Percentiles rank a stretch among this genome's conserved stretches.
These are phyloP conservation scores for Schizophyllum amplum DNA, from an alignment of 1,284 basidiomycete species.

Conservation along the genomic window DNA sequence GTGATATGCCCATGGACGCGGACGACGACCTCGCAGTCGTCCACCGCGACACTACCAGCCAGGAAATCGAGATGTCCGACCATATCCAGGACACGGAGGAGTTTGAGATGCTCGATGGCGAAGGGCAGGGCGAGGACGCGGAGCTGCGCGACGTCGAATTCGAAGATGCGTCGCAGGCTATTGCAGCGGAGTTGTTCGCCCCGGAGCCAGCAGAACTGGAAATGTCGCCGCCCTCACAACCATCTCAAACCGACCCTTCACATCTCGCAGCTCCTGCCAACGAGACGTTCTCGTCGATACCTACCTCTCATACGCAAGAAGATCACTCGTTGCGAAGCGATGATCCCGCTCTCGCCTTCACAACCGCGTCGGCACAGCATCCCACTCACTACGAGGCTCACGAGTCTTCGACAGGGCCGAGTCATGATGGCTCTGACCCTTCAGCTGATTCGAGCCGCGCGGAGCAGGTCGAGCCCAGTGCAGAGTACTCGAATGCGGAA, in stretches of 20 bases:
- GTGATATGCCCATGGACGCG: slow-evolving; percentile 59
- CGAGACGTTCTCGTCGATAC: background rate
- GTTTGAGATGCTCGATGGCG: slow-evolving; percentile 66
- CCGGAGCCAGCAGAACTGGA: slow-evolving; percentile 3
- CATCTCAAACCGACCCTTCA: background rate
- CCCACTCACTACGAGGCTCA: too few relatives aligned
- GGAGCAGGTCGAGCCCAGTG: background rate
- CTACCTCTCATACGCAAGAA: background rate
- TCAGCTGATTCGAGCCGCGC: background rate
- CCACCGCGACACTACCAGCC: slow-evolving; percentile 31
- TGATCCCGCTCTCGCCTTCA: background rate
- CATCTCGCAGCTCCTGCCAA: too few relatives aligned
- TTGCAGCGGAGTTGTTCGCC: slow-evolving; percentile 7
- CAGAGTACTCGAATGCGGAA: background rate
- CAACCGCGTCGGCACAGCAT: background rate
- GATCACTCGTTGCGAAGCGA: background rate
- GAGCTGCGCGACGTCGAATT: slow-evolving; percentile 48
- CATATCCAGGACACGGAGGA: slow-evolving; percentile 33
- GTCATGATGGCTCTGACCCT: background rate
- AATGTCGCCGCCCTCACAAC: background rate
- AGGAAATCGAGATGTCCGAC: slow-evolving; percentile 70
- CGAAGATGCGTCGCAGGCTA: slow-evolving; percentile 38
- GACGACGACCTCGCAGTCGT: slow-evolving; percentile 28
- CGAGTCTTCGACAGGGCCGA: background rate
- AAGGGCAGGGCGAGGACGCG: slow-evolving; percentile 22